phyloP scores from a whole-genome alignment of 495 filamentous ascomycete genomes.

The Neohortaea acidophila region DNA sequence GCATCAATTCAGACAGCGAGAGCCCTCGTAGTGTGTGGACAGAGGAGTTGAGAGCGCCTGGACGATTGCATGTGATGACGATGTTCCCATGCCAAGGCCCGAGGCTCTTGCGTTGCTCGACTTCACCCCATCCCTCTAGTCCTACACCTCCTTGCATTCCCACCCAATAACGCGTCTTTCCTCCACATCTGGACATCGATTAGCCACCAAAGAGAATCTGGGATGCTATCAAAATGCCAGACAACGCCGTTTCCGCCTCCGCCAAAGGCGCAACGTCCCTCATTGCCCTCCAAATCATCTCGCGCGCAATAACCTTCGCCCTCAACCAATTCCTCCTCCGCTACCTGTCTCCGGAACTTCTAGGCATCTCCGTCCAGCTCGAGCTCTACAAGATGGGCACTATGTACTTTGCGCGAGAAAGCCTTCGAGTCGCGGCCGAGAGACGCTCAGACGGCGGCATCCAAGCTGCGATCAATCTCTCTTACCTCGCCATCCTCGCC shows the following conservation, averaged over 20 bases:
- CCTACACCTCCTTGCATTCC: too few relatives aligned
- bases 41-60: too few relatives aligned
- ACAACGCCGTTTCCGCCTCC: slow-evolving; percentile 33
- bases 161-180: too few relatives aligned
- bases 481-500: slow-evolving; percentile 58
- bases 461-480: slow-evolving; percentile 70
- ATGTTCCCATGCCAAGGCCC: too few relatives aligned
- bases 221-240: slow-evolving; percentile 4
- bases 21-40: too few relatives aligned
- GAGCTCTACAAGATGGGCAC: slow-evolving; percentile 81
- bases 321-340: slow-evolving; percentile 83
- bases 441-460: slow-evolving; percentile 41
- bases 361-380: slow-evolving; percentile 75
- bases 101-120: too few relatives aligned
- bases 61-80: too few relatives aligned
- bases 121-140: too few relatives aligned
- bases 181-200: too few relatives aligned
- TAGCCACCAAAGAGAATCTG: too few relatives aligned
- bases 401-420: slow-evolving; percentile 83
- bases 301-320: slow-evolving; percentile 71
- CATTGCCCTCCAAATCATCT: slow-evolving; percentile 70
- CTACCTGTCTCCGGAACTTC: slow-evolving; percentile 63
- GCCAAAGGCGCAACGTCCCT: slow-evolving; percentile 64
- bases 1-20: too few relatives aligned
- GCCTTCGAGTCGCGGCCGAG: slow-evolving; percentile 70